Conservation (phyloP, 164 flowering plant species). For the Magnolia officinalis region DNA sequence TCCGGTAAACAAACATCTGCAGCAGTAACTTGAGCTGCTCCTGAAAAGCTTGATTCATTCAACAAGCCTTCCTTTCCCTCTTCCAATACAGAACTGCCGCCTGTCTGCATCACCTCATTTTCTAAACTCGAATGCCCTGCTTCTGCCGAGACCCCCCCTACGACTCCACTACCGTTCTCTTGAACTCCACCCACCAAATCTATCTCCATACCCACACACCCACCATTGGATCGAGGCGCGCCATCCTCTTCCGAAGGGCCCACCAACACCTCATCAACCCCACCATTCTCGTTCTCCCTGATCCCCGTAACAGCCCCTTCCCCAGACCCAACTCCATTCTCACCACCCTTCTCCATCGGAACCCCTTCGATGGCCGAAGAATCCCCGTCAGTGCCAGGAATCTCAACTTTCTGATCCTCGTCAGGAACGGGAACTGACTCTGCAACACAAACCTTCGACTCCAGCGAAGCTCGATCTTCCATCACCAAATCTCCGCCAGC, state of each 20-base stretch:
- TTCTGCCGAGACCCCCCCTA: neutral
- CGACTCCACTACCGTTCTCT: neutral
- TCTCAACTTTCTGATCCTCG: neutral
- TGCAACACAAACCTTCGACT: neutral
- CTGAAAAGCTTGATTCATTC: neutral
- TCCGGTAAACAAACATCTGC: neutral
- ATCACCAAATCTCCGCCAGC: neutral
- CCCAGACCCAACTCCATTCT: neutral
- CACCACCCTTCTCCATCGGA: neutral
- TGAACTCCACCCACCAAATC: slow-evolving; percentile 2
- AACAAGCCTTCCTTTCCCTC: neutral
- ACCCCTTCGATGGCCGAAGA: neutral
- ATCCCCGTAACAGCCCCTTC: slow-evolving; percentile 5
- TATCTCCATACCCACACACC: slow-evolving; percentile 1
- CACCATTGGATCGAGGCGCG: neutral
- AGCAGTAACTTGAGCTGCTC: neutral
- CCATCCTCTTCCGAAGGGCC: neutral
- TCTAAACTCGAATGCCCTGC: neutral
- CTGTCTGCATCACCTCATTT: neutral
- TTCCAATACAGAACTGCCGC: neutral
- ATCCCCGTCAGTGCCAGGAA: neutral
- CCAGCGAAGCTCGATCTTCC: neutral
- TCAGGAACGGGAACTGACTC: neutral
- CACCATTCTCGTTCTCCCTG: neutral
- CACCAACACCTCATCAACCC: neutral